Percentiles rank a stretch among this genome's conserved stretches.
These are phyloP conservation scores for Tardiomyces blankii DNA, from an alignment of 1,139 yeast species.

Conservation along the genomic window DNA sequence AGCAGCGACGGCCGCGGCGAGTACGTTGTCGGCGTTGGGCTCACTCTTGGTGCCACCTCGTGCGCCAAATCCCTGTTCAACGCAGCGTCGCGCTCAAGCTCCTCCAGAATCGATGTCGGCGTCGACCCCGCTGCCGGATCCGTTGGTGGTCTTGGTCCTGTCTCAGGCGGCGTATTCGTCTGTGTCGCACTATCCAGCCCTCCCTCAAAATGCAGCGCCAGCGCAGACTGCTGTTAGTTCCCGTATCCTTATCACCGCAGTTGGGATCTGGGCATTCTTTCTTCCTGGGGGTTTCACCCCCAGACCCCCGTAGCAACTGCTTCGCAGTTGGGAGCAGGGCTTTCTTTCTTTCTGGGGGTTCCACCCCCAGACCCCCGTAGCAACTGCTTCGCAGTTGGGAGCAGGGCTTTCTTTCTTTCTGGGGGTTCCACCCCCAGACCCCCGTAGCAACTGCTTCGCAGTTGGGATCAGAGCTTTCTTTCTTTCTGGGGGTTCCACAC, in stretches of 20 bases:
- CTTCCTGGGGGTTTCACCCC: too few relatives aligned
- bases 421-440: too few relatives aligned
- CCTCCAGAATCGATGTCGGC: slow-evolving; percentile 21
- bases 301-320: too few relatives aligned
- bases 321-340: too few relatives aligned
- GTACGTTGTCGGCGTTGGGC: slow-evolving; percentile 13
- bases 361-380: too few relatives aligned
- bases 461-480: too few relatives aligned
- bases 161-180: slow-evolving; percentile 1
- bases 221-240: slow-evolving; percentile 13
- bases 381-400: too few relatives aligned
- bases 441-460: too few relatives aligned
- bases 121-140: slow-evolving; percentile 2
- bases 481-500: too few relatives aligned
- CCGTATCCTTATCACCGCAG: background rate
- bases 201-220: slow-evolving; percentile 21
- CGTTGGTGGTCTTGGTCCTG: background rate
- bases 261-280: too few relatives aligned
- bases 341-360: too few relatives aligned
- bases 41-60: slow-evolving; percentile 12
- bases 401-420: too few relatives aligned
- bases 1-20: slow-evolving; percentile 15
- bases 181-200: slow-evolving; percentile 6
- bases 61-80: slow-evolving; percentile 10
- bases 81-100: slow-evolving; percentile 11